These are phyloP conservation scores for Meyerozyma elateridarum DNA, from an alignment of 1,139 yeast species.

Conservation along the genomic window DNA sequence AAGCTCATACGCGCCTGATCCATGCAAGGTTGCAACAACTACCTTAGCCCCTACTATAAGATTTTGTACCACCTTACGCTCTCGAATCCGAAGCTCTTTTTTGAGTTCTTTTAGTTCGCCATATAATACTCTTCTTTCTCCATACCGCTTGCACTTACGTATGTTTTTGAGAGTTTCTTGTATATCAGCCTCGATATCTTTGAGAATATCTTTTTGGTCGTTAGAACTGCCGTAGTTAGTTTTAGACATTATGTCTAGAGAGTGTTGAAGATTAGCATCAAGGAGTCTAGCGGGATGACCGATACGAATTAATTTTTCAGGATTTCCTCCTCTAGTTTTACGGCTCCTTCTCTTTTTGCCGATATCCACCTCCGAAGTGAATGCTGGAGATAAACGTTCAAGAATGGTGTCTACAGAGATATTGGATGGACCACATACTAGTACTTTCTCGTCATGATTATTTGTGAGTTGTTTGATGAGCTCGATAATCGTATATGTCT, in stretches of 20 bases:
- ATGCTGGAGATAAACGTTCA: slow-evolving; percentile 59
- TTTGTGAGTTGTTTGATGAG: slow-evolving; percentile 67
- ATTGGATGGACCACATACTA: slow-evolving; percentile 95
- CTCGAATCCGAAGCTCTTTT: slow-evolving; percentile 65
- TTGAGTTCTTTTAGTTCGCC: slow-evolving; percentile 62
- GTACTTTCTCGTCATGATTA: slow-evolving; percentile 54
- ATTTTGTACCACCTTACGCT: slow-evolving; percentile 57
- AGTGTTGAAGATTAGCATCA: slow-evolving; percentile 59
- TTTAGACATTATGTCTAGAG: slow-evolving; percentile 70
- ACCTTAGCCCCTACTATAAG: slow-evolving; percentile 61
- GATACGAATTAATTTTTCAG: slow-evolving; percentile 63
- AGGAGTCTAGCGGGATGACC: slow-evolving; percentile 93
- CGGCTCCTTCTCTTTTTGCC: slow-evolving; percentile 13
- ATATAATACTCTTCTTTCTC: slow-evolving; percentile 66
- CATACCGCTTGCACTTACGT: slow-evolving; percentile 60
- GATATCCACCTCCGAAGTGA: slow-evolving; percentile 13
- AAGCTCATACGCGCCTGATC: slow-evolving; percentile 72
- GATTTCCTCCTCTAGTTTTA: slow-evolving; percentile 23
- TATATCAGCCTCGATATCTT: slow-evolving; percentile 70
- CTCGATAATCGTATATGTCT: slow-evolving; percentile 83
- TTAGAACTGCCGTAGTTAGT: slow-evolving; percentile 29
- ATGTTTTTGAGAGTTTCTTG: slow-evolving; percentile 52
- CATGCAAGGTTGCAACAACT: slow-evolving; percentile 80
- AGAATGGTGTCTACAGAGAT: slow-evolving; percentile 91
- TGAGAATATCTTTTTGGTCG: slow-evolving; percentile 57